Conservation (phyloP, 108 stramenopile genomes). For the Fistulifera solaris region DNA sequence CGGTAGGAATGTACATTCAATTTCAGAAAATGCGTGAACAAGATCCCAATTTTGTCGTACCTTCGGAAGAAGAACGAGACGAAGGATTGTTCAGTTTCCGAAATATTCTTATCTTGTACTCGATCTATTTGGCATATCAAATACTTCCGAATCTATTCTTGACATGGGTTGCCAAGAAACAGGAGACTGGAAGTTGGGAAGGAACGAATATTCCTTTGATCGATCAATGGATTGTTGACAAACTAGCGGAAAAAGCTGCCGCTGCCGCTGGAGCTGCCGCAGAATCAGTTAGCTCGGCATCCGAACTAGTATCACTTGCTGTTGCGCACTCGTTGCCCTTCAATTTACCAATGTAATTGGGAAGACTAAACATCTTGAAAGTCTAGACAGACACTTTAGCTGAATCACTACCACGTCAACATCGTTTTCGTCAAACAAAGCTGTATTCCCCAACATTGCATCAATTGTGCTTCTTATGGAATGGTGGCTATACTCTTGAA, state of each 20-base stretch:
- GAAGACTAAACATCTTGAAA: too few species aligned
- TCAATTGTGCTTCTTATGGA: too few species aligned
- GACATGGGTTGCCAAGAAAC: neutral
- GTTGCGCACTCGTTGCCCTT: too few species aligned
- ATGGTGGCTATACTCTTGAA: too few species aligned
- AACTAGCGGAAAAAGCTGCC: neutral
- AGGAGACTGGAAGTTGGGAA: slow-evolving; percentile 9
- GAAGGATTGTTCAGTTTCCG: slow-evolving; percentile 13
- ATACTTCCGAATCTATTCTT: neutral
- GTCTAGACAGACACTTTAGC: too few species aligned
- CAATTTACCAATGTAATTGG: too few species aligned
- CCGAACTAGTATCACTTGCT: too few species aligned
- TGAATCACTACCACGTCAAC: too few species aligned
- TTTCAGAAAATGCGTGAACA: slow-evolving; percentile 48
- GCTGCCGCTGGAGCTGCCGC: too few species aligned
- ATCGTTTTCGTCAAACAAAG: too few species aligned
- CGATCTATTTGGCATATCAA: slow-evolving; percentile 1
- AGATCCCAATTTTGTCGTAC: slow-evolving; percentile 29
- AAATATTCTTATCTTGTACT: slow-evolving; percentile 6
- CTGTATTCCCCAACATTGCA: too few species aligned
- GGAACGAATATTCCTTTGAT: slow-evolving; percentile 9
- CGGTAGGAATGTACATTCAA: slow-evolving; percentile 56
- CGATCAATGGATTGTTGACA: slow-evolving; percentile 9
- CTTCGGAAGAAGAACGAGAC: neutral
- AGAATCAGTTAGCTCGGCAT: too few species aligned